Conservation (phyloP, 495 filamentous ascomycete genomes). For the Chaetomidium leptoderma region DNA sequence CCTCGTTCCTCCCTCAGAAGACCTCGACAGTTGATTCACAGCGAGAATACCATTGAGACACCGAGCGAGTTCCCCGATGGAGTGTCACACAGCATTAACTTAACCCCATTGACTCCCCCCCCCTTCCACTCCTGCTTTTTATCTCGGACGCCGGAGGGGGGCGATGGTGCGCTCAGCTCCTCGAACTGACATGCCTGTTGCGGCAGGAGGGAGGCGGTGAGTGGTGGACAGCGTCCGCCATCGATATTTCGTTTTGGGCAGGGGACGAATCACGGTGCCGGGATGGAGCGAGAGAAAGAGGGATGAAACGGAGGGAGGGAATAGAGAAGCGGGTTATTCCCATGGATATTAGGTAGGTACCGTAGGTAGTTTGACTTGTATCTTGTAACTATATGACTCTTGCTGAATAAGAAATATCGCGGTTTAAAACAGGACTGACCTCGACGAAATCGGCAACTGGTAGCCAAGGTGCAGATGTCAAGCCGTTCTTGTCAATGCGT, state of each 20-base stretch:
- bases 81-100: slow-evolving; percentile 3
- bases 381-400: not conserved
- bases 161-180: not conserved
- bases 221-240: not conserved
- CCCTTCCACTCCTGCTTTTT: too few relatives aligned
- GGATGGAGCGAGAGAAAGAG: not conserved
- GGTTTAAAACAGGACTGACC: too few relatives aligned
- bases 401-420: too few relatives aligned
- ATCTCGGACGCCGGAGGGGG: not conserved
- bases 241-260: not conserved
- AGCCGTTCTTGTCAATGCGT: not conserved
- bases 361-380: not conserved
- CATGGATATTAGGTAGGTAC: too few relatives aligned
- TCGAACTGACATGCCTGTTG: not conserved
- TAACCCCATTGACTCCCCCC: not conserved
- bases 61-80: not conserved
- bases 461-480: not conserved
- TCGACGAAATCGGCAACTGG: too few relatives aligned
- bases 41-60: too few relatives aligned
- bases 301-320: not conserved
- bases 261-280: not conserved
- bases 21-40: too few relatives aligned
- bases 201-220: not conserved
- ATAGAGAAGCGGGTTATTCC: not conserved
- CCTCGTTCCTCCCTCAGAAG: too few relatives aligned